Conservation (phyloP, 305 asterid genomes). For the Ruellia speciosa region DNA sequence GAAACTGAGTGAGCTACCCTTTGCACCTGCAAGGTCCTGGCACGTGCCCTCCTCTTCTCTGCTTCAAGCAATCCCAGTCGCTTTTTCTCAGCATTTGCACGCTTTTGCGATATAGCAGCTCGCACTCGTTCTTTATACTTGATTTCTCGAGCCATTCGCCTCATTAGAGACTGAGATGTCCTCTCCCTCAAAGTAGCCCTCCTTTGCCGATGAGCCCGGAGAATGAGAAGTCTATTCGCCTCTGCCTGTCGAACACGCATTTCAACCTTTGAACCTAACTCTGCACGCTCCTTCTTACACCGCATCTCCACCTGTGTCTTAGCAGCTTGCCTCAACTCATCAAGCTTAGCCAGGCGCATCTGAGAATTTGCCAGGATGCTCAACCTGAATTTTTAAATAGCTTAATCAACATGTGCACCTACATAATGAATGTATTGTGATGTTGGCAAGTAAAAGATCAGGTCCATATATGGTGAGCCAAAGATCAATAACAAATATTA, state of each 20-base stretch:
- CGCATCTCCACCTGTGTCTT: conserved; percentile 74
- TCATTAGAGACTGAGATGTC: conserved; percentile 66
- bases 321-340: conserved; percentile 88
- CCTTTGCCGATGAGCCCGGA: conserved; percentile 66
- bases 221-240: conserved; percentile 72
- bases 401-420: conserved; percentile 9
- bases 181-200: conserved; percentile 79
- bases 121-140: conserved; percentile 82
- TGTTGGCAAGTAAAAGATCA: neutral
- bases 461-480: neutral
- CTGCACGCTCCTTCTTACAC: conserved; percentile 61
- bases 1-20: conserved; percentile 59
- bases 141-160: conserved; percentile 74
- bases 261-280: conserved; percentile 77
- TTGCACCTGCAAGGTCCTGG: conserved; percentile 64
- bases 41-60: conserved; percentile 73
- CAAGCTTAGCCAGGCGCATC: conserved; percentile 84
- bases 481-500: neutral
- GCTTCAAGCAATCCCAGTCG: conserved; percentile 77
- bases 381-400: conserved; percentile 33
- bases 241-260: conserved; percentile 83
- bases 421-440: neutral
- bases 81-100: conserved; percentile 89
- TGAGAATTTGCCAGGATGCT: conserved; percentile 71
- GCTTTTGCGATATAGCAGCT: conserved; percentile 79